These are phyloP conservation scores for Neospermospora avenae DNA, from an alignment of 2,329 filamentous ascomycete genomes.

Conservation along the genomic window DNA sequence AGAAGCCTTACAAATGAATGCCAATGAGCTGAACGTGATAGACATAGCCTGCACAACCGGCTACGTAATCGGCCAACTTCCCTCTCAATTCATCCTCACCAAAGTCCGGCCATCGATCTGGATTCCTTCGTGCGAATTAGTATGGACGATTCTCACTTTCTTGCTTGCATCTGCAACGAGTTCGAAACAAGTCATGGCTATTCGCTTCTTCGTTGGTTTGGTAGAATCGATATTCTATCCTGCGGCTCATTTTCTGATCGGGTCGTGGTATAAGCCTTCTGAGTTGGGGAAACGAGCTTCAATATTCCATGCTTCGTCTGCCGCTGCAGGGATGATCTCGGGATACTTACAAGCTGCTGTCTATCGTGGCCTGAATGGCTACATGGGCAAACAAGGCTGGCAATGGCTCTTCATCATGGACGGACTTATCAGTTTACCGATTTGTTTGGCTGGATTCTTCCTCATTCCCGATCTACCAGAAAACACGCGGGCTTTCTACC, in stretches of 20 bases:
- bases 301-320: constrained; percentile 40
- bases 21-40: constrained; percentile 40
- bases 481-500: constrained; percentile 30
- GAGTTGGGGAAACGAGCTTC: constrained; percentile 44
- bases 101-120: constrained; percentile 42
- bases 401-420: constrained; percentile 48
- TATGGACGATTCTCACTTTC: constrained; percentile 38
- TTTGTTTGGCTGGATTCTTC: constrained; percentile 32
- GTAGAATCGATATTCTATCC: constrained; percentile 30
- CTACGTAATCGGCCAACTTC: constrained; percentile 50
- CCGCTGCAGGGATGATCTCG: constrained; percentile 42
- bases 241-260: constrained; percentile 34
- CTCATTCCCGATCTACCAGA: constrained; percentile 31
- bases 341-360: constrained; percentile 44
- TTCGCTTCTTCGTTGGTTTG: constrained; percentile 45
- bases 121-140: constrained; percentile 42
- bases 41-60: constrained; percentile 48
- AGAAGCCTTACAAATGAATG: constrained; percentile 44
- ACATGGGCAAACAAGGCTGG: constrained; percentile 40
- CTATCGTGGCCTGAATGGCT: constrained; percentile 40
- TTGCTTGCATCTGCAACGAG: constrained; percentile 38
- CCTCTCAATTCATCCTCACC: constrained; percentile 40
- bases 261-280: constrained; percentile 43
- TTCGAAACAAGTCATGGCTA: constrained; percentile 34
- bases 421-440: constrained; percentile 36